Conservation (phyloP, 2,329 filamentous ascomycete genomes). For the Aurifilum marmelostoma region DNA sequence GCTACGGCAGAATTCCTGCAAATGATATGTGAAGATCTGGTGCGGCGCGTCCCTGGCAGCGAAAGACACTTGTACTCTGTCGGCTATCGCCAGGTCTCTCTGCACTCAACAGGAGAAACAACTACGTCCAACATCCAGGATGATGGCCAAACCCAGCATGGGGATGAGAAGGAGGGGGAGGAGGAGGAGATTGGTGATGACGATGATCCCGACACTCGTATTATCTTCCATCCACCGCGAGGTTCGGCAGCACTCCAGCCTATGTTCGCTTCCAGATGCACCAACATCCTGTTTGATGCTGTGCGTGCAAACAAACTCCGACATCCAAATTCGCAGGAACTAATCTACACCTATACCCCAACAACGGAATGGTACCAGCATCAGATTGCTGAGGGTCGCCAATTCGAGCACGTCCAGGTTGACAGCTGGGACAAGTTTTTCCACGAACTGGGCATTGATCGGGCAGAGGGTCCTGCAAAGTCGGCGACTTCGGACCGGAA, state of each 20-base stretch:
- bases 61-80: conserved; percentile 34
- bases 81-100: conserved; percentile 45
- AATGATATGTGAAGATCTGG: conserved; percentile 39
- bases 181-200: conserved; percentile 33
- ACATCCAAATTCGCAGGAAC: conserved; percentile 32
- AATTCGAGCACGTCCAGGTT: conserved; percentile 54
- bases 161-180: conserved; percentile 14
- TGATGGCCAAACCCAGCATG: conserved; percentile 27
- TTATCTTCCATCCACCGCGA: conserved; percentile 53
- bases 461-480: neutral
- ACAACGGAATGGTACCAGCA: conserved; percentile 57
- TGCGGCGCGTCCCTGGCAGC: conserved; percentile 42
- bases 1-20: conserved; percentile 45
- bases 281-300: conserved; percentile 50
- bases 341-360: conserved; percentile 48
- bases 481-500: neutral
- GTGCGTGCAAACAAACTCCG: conserved; percentile 35
- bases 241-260: conserved; percentile 29
- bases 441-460: conserved; percentile 17
- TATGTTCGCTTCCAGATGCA: conserved; percentile 38
- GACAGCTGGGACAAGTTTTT: conserved; percentile 48
- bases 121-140: neutral
- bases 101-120: conserved; percentile 1
- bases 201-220: conserved; percentile 36
- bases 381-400: conserved; percentile 51